phyloP scores from a whole-genome alignment of 345 rosid species.

The Punica granatum region DNA sequence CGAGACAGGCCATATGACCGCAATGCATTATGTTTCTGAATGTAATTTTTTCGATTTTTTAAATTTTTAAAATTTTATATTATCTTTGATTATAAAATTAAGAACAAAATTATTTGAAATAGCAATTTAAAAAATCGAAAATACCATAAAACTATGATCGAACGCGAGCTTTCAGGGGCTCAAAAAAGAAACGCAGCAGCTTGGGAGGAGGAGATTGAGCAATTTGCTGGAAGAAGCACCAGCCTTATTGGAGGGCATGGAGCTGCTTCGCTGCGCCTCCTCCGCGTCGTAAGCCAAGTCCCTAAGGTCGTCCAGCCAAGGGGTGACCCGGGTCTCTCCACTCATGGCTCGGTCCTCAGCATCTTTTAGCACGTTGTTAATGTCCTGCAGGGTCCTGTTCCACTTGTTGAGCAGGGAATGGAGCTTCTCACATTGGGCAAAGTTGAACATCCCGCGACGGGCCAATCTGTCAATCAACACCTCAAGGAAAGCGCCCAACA shows the following conservation, averaged over 20 bases:
- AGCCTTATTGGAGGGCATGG: neutral
- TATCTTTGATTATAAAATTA: no score
- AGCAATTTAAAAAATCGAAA: no score
- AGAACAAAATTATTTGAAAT: no score
- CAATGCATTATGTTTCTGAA: no score
- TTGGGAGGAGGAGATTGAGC: neutral
- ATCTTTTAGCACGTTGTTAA: constrained; percentile 9
- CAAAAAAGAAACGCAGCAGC: neutral
- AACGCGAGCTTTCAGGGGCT: neutral
- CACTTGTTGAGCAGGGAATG: constrained; percentile 11
- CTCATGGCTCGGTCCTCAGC: neutral
- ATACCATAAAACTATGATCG: neutral
- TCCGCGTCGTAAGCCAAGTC: constrained; percentile 17
- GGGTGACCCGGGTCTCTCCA: neutral
- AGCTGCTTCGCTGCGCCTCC: neutral
- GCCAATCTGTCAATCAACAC: constrained; percentile 9
- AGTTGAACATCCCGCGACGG: constrained; percentile 7
- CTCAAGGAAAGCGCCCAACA: constrained; percentile 3
- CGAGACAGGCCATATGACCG: no score
- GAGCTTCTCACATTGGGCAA: neutral
- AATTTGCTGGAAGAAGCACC: no score
- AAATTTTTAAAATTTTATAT: no score
- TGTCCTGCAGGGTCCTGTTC: constrained; percentile 4
- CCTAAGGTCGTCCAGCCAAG: constrained; percentile 16
- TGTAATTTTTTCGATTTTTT: no score